These are phyloP conservation scores for Penicillium taxi DNA, from an alignment of 495 filamentous ascomycete genomes.

Conservation along the genomic window DNA sequence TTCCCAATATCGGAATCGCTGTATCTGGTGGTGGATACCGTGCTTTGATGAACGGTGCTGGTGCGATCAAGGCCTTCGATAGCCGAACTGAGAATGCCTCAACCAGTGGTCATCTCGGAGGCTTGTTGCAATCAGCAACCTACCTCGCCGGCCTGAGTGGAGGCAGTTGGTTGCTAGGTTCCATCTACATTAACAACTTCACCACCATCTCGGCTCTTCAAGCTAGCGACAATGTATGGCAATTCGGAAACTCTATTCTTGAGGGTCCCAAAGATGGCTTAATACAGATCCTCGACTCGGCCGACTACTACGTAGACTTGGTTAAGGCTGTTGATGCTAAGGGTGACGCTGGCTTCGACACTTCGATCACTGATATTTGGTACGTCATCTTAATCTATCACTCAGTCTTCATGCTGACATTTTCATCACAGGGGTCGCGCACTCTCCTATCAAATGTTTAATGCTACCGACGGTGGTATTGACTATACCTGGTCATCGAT, in stretches of 20 bases:
- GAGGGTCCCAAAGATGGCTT: constrained; percentile 49
- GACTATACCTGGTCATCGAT: constrained; percentile 86
- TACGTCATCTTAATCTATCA: constrained; percentile 9
- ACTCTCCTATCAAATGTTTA: constrained; percentile 76
- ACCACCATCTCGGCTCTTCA: constrained; percentile 57
- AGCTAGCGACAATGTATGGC: constrained; percentile 48
- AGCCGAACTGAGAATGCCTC: constrained; percentile 61
- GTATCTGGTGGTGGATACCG: constrained; percentile 70
- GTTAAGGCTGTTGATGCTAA: constrained; percentile 56
- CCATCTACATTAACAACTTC: constrained; percentile 86
- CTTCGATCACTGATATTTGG: constrained; percentile 86
- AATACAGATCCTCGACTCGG: constrained; percentile 45
- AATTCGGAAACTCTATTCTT: constrained; percentile 72
- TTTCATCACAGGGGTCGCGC: constrained; percentile 47
- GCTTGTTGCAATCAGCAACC: constrained; percentile 74
- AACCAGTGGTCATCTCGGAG: constrained; percentile 63
- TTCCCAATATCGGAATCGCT: constrained; percentile 55
- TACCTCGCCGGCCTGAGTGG: constrained; percentile 83
- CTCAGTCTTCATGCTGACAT: constrained; percentile 5
- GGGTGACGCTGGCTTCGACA: constrained; percentile 60
- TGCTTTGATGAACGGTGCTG: constrained; percentile 83
- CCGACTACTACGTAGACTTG: constrained; percentile 62
- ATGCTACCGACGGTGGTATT: constrained; percentile 67
- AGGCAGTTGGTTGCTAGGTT: constrained; percentile 81
- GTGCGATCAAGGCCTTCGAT: constrained; percentile 79